A percentile compares a stretch with the other conserved stretches of the same genome.
Evolutionary conservation across 768 basidiomycete species (phyloP).

Genomic region (Tubosaeta sp.): DNA sequence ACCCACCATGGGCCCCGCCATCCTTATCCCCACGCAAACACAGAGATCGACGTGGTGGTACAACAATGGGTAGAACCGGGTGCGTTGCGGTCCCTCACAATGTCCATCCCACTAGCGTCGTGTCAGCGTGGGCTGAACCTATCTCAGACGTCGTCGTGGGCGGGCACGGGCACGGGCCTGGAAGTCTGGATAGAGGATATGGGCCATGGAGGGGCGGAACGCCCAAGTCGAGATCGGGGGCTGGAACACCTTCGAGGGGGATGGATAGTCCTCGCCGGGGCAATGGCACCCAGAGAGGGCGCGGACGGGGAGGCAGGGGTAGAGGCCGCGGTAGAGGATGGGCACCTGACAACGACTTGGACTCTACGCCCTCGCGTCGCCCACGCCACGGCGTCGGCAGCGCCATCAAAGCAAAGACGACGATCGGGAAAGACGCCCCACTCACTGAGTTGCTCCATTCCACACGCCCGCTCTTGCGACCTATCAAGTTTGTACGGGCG

Average conservation of each 20-base stretch:
- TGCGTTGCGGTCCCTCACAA: slow-evolving; percentile 10
- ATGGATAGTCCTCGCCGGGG: slow-evolving; percentile 11
- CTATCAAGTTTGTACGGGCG: slow-evolving; percentile 66
- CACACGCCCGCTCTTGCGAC: slow-evolving; percentile 60
- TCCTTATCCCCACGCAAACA: slow-evolving; percentile 16
- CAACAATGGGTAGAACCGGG: slow-evolving; percentile 22
- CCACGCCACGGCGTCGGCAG: slow-evolving; percentile 2
- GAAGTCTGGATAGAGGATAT: slow-evolving; percentile 1
- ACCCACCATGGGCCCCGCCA: background rate
- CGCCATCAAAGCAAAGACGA: background rate
- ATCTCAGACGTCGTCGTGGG: slow-evolving; percentile 2
- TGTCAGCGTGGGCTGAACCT: background rate
- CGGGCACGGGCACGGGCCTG: background rate
- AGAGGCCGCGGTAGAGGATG: background rate
- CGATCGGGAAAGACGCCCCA: slow-evolving; percentile 36
- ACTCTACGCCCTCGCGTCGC: background rate
- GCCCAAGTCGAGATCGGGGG: slow-evolving; percentile 9
- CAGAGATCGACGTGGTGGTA: slow-evolving; percentile 22
- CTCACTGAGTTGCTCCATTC: slow-evolving; percentile 53
- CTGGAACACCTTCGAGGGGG: slow-evolving; percentile 15
- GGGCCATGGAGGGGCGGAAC: slow-evolving; percentile 5
- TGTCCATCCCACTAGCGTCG: background rate
- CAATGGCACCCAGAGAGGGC: slow-evolving; percentile 3
- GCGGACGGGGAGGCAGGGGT: slow-evolving; percentile 17
- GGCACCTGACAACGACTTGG: background rate